A percentile compares a stretch with the other conserved stretches of the same genome.
These are phyloP conservation scores for Nemania sp. DNA, from an alignment of 2,329 filamentous ascomycete genomes.

Conservation along the genomic window DNA sequence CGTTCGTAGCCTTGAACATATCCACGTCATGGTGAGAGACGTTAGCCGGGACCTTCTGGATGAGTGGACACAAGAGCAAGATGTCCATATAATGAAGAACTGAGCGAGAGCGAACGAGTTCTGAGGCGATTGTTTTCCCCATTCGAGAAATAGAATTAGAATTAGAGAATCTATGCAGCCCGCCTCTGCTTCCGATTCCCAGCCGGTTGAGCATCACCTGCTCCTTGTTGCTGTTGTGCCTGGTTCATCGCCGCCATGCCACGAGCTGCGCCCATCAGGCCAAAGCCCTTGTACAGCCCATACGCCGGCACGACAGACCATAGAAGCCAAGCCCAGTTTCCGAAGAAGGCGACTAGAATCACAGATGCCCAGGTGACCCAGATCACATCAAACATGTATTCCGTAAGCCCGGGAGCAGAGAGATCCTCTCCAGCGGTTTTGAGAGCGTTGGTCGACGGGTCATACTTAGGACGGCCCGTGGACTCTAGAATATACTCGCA, in stretches of 20 bases:
- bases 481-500: conserved; percentile 87
- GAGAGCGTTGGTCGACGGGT: conserved; percentile 65
- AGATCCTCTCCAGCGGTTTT: conserved; percentile 84
- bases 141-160: not conserved
- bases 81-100: conserved; percentile 40
- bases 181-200: conserved; percentile 60
- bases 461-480: conserved; percentile 77
- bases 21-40: conserved; percentile 73
- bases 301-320: conserved; percentile 61
- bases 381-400: conserved; percentile 96
- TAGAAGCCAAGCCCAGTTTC: conserved; percentile 71
- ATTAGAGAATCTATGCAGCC: conserved; percentile 48
- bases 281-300: conserved; percentile 56
- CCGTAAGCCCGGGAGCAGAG: conserved; percentile 82
- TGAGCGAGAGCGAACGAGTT: not conserved
- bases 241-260: conserved; percentile 55
- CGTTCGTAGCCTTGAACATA: conserved; percentile 83
- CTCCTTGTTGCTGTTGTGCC: conserved; percentile 36
- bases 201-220: conserved; percentile 40
- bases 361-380: conserved; percentile 91
- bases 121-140: not conserved
- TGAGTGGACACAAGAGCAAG: conserved; percentile 56
- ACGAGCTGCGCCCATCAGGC: conserved; percentile 57
- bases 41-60: conserved; percentile 55
- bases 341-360: conserved; percentile 72